Conservation (phyloP, 331 rosid species). For the Erythrophleum ivorense region DNA sequence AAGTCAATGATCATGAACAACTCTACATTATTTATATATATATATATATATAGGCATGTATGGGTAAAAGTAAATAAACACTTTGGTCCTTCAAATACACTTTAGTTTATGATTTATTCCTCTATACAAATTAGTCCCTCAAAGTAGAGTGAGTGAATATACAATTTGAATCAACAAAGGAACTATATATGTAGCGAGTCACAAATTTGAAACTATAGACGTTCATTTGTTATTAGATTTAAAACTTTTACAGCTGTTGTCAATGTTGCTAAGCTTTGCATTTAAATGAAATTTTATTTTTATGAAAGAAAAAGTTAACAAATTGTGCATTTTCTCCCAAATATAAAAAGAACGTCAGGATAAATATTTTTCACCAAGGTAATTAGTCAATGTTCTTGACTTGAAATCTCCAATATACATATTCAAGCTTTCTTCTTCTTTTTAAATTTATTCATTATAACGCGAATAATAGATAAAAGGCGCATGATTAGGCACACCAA, state of each 20-base stretch:
- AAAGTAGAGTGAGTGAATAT: not conserved
- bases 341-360: no score
- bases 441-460: not conserved
- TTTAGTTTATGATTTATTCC: not conserved
- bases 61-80: not conserved
- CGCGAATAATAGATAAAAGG: not conserved
- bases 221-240: no score
- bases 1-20: not conserved
- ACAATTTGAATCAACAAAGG: not conserved
- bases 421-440: not conserved
- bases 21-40: not conserved
- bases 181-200: not conserved
- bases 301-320: no score
- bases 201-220: no score
- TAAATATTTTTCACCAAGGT: no score
- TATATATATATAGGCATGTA: not conserved
- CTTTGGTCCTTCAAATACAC: not conserved
- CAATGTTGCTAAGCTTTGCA: no score
- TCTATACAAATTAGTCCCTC: not conserved
- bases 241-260: no score
- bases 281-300: no score
- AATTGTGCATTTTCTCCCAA: no score
- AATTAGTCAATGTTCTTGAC: not conserved
- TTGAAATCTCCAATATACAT: constrained; percentile 4
- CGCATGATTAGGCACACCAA: not conserved